phyloP scores from a whole-genome alignment of 2,329 filamentous ascomycete genomes.

The Xylaria hypoxylon region DNA sequence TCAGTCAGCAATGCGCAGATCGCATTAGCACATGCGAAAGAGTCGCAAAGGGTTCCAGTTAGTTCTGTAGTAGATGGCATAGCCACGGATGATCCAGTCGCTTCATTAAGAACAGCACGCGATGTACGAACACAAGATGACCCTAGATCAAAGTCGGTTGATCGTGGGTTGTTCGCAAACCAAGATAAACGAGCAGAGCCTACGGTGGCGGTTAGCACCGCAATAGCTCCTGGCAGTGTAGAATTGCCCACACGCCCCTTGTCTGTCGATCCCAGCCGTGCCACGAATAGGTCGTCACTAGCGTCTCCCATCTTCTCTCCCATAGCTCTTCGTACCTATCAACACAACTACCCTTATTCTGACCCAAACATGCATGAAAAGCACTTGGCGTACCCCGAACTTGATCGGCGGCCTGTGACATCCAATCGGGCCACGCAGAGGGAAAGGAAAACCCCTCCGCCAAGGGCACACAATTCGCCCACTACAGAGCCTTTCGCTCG shows the following conservation, averaged over 20 bases:
- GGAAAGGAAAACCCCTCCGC: constrained; percentile 53
- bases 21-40: constrained; percentile 54
- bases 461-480: constrained; percentile 54
- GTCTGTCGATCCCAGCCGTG: constrained; percentile 58
- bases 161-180: constrained; percentile 69
- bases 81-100: constrained; percentile 56
- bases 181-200: constrained; percentile 73
- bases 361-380: constrained; percentile 59
- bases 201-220: constrained; percentile 71
- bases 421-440: constrained; percentile 58
- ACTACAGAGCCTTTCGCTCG: constrained; percentile 56
- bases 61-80: constrained; percentile 54
- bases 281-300: constrained; percentile 44
- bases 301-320: constrained; percentile 57
- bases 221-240: constrained; percentile 70
- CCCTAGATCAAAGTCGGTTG: constrained; percentile 70
- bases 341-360: constrained; percentile 58
- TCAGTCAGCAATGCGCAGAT: constrained; percentile 61
- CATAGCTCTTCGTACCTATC: constrained; percentile 55
- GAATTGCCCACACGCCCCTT: constrained; percentile 62
- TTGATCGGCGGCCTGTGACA: constrained; percentile 61
- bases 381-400: constrained; percentile 51
- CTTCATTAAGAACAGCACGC: constrained; percentile 57
- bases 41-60: constrained; percentile 51
- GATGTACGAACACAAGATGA: constrained; percentile 59